Evolutionary conservation across 2,329 filamentous ascomycete genomes (phyloP).

Genomic region (Fusarium solani-melongenae): DNA sequence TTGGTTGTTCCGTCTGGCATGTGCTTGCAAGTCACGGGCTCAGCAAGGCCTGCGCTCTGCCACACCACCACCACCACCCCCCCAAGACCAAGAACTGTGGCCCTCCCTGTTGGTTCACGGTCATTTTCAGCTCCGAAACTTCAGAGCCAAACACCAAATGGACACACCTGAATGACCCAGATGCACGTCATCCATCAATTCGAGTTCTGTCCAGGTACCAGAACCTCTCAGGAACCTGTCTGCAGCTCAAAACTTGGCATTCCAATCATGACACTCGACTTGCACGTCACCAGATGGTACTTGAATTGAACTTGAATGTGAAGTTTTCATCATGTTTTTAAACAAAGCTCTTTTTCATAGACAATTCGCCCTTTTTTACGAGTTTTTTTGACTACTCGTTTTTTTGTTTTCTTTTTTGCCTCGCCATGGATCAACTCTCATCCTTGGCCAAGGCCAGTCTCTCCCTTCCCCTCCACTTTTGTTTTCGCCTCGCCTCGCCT

Average conservation of each 20-base stretch:
- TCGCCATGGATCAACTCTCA: neutral
- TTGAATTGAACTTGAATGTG: neutral
- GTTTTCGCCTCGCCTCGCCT: conserved; percentile 18
- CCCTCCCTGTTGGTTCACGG: conserved; percentile 16
- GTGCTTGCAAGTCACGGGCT: conserved; percentile 30
- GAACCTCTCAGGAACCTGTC: conserved; percentile 27
- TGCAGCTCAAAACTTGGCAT: conserved; percentile 23
- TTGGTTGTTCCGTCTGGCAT: conserved; percentile 13
- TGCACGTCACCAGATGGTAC: conserved; percentile 11
- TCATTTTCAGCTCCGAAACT: conserved; percentile 2
- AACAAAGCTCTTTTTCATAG: conserved; percentile 33
- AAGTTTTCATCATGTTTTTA: conserved; percentile 45
- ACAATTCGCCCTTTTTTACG: conserved; percentile 41
- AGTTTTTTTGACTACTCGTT: conserved; percentile 40
- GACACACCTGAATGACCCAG: conserved; percentile 12
- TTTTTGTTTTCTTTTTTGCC: conserved; percentile 32
- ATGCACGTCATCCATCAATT: conserved; percentile 23
- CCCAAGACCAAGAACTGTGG: neutral
- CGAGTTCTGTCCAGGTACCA: neutral
- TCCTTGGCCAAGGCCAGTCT: neutral
- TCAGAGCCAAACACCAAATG: neutral
- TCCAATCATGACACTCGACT: conserved; percentile 4
- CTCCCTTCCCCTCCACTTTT: conserved; percentile 33
- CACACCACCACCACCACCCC: conserved; percentile 10
- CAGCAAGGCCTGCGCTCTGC: conserved; percentile 28